Evolutionary conservation across 208 protist genomes (phyloP).

Genomic region (Entamoeba dispar): DNA sequence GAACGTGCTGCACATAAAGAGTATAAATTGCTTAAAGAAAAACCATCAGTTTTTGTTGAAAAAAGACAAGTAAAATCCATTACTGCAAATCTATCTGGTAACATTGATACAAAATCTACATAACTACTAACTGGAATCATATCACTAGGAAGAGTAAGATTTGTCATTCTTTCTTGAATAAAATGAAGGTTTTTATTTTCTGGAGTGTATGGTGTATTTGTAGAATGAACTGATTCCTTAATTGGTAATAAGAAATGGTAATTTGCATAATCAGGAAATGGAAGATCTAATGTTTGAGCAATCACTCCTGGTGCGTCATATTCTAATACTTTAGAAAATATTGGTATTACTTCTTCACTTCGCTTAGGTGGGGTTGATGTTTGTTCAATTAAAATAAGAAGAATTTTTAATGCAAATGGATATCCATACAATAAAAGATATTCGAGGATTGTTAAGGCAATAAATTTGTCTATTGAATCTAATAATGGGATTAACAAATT

Average conservation of each 20-base stretch:
- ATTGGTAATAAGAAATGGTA: background rate
- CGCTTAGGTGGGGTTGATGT: background rate
- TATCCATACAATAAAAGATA: background rate
- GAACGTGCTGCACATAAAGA: background rate
- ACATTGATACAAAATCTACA: background rate
- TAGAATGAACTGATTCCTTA: background rate
- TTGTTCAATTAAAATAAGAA: background rate
- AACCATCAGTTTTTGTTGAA: background rate
- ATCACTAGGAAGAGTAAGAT: background rate
- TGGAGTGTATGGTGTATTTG: background rate
- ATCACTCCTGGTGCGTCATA: background rate
- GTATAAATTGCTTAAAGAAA: background rate
- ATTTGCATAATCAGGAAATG: background rate
- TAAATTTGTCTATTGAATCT: background rate
- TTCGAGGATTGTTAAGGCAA: background rate
- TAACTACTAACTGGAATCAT: background rate
- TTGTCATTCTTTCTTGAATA: background rate
- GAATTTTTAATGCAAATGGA: background rate
- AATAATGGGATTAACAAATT: background rate
- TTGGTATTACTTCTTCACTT: background rate
- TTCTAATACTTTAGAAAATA: background rate
- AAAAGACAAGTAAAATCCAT: background rate
- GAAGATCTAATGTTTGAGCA: background rate
- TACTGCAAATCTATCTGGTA: background rate
- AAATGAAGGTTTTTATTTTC: background rate